Conservation (phyloP, 108 stramenopile species). For the Pseudonitzschia multiseries region DNA sequence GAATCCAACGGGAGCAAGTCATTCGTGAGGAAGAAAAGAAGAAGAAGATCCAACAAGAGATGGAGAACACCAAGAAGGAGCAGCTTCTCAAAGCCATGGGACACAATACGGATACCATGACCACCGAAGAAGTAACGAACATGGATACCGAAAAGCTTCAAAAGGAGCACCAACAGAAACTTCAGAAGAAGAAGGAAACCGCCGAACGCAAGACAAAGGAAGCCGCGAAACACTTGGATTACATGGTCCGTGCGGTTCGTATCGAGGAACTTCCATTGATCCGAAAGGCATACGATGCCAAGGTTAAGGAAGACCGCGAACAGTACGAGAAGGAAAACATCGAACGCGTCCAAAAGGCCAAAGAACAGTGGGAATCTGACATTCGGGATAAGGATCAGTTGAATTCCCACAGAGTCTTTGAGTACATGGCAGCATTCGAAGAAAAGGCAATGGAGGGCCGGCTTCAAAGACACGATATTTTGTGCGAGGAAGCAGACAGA, state of each 20-base stretch:
- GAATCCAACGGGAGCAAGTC: conserved; percentile 77
- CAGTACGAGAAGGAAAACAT: conserved; percentile 73
- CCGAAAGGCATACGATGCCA: conserved; percentile 73
- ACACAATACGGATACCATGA: conserved; percentile 86
- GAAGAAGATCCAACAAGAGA: conserved; percentile 86
- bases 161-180: conserved; percentile 82
- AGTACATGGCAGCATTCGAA: conserved; percentile 63
- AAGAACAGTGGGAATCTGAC: conserved; percentile 74
- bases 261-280: conserved; percentile 92
- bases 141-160: conserved; percentile 74
- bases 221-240: conserved; percentile 86
- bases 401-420: conserved; percentile 56
- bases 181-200: conserved; percentile 91
- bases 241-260: conserved; percentile 91
- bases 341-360: conserved; percentile 67
- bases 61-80: conserved; percentile 86
- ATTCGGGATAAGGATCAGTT: conserved; percentile 64
- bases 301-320: conserved; percentile 61
- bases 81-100: conserved; percentile 75
- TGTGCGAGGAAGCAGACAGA: conserved; percentile 67
- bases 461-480: conserved; percentile 43
- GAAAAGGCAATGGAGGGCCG: conserved; percentile 70
- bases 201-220: conserved; percentile 86
- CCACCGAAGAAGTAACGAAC: conserved; percentile 65
- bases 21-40: conserved; percentile 87